phyloP scores from a whole-genome alignment of 768 basidiomycete species.

The Phaffia tasmanica region DNA sequence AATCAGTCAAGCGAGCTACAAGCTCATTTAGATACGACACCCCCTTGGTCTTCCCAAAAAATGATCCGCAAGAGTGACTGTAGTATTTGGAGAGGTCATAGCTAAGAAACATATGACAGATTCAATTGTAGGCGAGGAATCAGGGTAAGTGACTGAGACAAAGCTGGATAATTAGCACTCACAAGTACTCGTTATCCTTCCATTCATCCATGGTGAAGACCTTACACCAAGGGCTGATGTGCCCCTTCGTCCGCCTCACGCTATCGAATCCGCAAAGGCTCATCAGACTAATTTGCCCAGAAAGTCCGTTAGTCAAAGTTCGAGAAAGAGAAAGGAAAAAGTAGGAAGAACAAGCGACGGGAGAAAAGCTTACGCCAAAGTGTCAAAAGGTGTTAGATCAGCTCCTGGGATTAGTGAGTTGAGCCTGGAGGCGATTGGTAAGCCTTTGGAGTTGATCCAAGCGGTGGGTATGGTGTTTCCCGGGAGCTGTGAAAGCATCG shows the following conservation, averaged over 20 bases:
- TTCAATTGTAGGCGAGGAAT: background rate
- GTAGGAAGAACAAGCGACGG: background rate
- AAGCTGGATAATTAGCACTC: background rate
- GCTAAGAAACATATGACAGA: background rate
- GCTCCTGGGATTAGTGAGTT: background rate
- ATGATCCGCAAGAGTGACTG: background rate
- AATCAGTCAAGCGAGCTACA: slow-evolving; percentile 9
- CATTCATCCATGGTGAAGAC: slow-evolving; percentile 9
- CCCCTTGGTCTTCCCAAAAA: slow-evolving; percentile 1
- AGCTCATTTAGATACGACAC: slow-evolving; percentile 18
- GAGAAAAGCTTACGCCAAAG: too few species aligned
- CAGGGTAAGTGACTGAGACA: background rate
- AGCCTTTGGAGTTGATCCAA: too few species aligned
- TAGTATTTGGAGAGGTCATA: slow-evolving; percentile 21
- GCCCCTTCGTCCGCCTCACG: background rate
- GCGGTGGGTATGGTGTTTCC: too few species aligned
- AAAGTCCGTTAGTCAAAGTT: background rate
- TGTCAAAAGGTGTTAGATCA: too few species aligned
- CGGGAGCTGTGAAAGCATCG: too few species aligned
- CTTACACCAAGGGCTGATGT: slow-evolving; percentile 3
- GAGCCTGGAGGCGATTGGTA: background rate
- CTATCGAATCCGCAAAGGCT: slow-evolving; percentile 18
- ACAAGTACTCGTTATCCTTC: slow-evolving; percentile 17
- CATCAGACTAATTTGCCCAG: background rate
- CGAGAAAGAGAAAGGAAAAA: background rate